Evolutionary conservation across 2,329 filamentous ascomycete genomes (phyloP).

Genomic region (Fusarium poae): DNA sequence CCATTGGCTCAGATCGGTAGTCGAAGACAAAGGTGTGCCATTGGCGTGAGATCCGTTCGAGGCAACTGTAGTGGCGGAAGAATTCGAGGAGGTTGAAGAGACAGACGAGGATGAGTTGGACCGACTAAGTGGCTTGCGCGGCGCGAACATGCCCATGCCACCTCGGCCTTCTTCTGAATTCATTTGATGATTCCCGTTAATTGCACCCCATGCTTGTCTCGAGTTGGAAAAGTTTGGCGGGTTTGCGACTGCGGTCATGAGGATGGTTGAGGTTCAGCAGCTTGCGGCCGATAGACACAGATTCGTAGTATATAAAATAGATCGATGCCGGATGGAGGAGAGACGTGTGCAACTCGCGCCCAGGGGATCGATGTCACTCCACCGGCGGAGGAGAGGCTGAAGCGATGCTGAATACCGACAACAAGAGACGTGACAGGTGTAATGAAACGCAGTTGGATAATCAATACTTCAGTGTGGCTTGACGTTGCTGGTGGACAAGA

Average conservation of each 20-base stretch:
- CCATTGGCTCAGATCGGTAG: constrained; percentile 66
- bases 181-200: constrained; percentile 75
- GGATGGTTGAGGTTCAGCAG: constrained; percentile 51
- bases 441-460: constrained; percentile 25
- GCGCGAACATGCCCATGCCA: constrained; percentile 77
- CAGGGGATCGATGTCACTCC: constrained; percentile 41
- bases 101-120: constrained; percentile 93
- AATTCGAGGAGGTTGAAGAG: constrained; percentile 80
- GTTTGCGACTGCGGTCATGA: constrained; percentile 77
- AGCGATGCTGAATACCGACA: constrained; percentile 11
- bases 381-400: constrained; percentile 23
- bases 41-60: constrained; percentile 72
- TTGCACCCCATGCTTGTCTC: constrained; percentile 72
- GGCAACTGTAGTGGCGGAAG: constrained; percentile 73
- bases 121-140: constrained; percentile 87
- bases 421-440: constrained; percentile 6
- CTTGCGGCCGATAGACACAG: constrained; percentile 41
- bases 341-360: constrained; percentile 43
- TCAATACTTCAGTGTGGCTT: constrained; percentile 26
- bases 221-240: constrained; percentile 73
- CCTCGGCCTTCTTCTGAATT: constrained; percentile 86
- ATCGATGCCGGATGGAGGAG: constrained; percentile 37
- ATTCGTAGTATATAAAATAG: constrained; percentile 30
- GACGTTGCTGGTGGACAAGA: constrained; percentile 33
- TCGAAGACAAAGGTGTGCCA: constrained; percentile 65